These are phyloP conservation scores for Limnomonas spitsbergensis DNA, from an alignment of 139 green algal species.

Conservation along the genomic window DNA sequence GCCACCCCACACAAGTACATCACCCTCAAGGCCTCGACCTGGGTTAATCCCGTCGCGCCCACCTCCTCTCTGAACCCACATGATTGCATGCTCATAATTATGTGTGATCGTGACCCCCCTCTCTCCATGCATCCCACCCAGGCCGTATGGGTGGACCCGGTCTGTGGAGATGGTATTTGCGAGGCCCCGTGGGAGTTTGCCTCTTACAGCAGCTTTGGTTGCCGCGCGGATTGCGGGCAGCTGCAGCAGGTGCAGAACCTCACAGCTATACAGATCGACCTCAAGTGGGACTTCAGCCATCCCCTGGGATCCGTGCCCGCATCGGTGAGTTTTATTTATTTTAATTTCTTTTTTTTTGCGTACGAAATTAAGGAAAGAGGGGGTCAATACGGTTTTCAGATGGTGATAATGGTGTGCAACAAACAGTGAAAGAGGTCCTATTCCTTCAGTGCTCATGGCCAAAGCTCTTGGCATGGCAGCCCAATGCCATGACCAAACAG, in stretches of 20 bases:
- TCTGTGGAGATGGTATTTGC: constrained; percentile 80
- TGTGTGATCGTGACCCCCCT: neutral
- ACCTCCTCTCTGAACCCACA: neutral
- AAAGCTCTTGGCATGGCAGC: too few relatives aligned
- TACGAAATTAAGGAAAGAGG: too few relatives aligned
- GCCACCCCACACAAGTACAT: neutral
- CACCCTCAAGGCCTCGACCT: neutral
- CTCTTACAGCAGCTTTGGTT: constrained; percentile 79
- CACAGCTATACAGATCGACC: constrained; percentile 59
- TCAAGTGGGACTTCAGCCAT: constrained; percentile 76
- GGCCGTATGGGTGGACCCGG: constrained; percentile 71
- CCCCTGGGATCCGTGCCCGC: constrained; percentile 60
- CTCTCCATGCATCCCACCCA: constrained; percentile 14
- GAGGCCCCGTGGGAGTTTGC: constrained; percentile 79
- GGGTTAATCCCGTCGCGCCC: neutral
- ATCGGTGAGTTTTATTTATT: constrained; percentile 46
- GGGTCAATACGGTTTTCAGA: too few relatives aligned
- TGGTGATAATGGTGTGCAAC: too few relatives aligned
- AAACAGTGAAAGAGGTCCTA: too few relatives aligned
- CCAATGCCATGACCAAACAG: too few relatives aligned
- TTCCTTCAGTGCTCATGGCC: too few relatives aligned
- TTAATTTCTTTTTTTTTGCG: too few relatives aligned
- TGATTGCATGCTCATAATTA: neutral
- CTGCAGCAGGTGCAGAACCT: constrained; percentile 71
- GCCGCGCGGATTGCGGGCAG: constrained; percentile 76